Evolutionary conservation across 805 yeast species (phyloP).

Genomic region (Ascoidea rubescens): DNA sequence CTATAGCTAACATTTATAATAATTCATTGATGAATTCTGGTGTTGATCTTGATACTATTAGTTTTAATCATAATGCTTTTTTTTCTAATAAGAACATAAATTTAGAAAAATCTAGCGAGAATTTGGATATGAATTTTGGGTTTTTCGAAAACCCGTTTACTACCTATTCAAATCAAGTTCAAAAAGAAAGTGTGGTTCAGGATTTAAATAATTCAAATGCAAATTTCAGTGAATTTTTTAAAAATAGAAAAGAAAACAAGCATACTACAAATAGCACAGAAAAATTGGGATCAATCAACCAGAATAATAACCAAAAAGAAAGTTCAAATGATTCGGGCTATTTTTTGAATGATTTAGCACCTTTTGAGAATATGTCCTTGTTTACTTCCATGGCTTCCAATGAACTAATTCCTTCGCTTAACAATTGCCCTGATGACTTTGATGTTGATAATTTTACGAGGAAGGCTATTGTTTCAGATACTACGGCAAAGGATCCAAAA

Average conservation of each 20-base stretch:
- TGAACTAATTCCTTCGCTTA: neutral
- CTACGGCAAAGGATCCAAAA: slow-evolving; percentile 32
- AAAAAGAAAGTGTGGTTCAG: too few species aligned
- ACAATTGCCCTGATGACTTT: neutral
- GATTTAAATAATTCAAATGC: too few species aligned
- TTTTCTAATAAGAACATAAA: too few species aligned
- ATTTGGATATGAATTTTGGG: too few species aligned
- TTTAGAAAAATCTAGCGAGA: too few species aligned
- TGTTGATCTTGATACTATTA: neutral
- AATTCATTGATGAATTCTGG: neutral
- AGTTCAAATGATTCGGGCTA: neutral
- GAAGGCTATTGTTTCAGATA: slow-evolving; percentile 24
- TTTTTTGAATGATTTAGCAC: neutral
- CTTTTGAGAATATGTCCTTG: neutral
- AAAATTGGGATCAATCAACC: neutral
- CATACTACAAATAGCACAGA: too few species aligned
- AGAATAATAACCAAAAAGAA: too few species aligned
- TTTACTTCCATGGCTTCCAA: neutral
- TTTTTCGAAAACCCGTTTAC: too few species aligned
- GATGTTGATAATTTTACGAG: neutral
- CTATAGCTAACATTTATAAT: neutral
- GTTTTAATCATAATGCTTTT: too few species aligned
- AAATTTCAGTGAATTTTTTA: too few species aligned
- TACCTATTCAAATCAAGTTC: too few species aligned
- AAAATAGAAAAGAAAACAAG: too few species aligned